Evolutionary conservation across 2,329 filamentous ascomycete genomes (phyloP).

Genomic region (Aureobasidium sp.): DNA sequence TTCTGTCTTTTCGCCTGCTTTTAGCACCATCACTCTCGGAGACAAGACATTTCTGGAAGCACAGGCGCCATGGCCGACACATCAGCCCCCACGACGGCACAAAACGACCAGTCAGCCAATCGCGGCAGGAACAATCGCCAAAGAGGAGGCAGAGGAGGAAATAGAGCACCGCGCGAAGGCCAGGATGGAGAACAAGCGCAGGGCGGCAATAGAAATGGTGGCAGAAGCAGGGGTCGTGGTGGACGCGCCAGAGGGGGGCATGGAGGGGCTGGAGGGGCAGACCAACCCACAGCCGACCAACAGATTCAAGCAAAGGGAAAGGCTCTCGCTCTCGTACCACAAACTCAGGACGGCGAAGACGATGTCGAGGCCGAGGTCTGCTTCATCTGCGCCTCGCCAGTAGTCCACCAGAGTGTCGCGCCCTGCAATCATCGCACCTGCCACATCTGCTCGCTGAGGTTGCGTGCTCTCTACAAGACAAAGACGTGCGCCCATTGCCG

Average conservation of each 20-base stretch:
- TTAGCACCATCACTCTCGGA: not conserved
- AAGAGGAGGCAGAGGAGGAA: constrained; percentile 30
- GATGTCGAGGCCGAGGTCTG: constrained; percentile 63
- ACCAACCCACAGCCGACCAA: constrained; percentile 20
- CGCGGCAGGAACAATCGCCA: constrained; percentile 28
- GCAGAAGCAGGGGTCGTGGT: constrained; percentile 21
- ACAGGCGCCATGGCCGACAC: constrained; percentile 13
- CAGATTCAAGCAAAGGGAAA: constrained; percentile 13
- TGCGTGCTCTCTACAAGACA: constrained; percentile 91
- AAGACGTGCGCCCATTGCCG: constrained; percentile 96
- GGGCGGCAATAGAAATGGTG: constrained; percentile 25
- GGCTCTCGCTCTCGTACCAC: not conserved
- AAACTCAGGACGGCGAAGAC: constrained; percentile 20
- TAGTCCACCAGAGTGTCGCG: constrained; percentile 79
- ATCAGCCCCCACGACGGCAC: constrained; percentile 5
- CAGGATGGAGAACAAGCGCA: constrained; percentile 25
- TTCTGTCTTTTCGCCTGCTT: not conserved
- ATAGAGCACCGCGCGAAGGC: constrained; percentile 24
- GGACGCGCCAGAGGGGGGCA: constrained; percentile 33
- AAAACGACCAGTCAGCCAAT: constrained; percentile 5
- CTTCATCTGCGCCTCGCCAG: constrained; percentile 92
- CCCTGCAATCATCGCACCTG: constrained; percentile 96
- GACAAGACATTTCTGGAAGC: not conserved
- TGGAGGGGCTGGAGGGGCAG: constrained; percentile 24
- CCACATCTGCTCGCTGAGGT: constrained; percentile 85